These are phyloP conservation scores for Suhomyces faveliae DNA, from an alignment of 805 yeast species.

Conservation along the genomic window DNA sequence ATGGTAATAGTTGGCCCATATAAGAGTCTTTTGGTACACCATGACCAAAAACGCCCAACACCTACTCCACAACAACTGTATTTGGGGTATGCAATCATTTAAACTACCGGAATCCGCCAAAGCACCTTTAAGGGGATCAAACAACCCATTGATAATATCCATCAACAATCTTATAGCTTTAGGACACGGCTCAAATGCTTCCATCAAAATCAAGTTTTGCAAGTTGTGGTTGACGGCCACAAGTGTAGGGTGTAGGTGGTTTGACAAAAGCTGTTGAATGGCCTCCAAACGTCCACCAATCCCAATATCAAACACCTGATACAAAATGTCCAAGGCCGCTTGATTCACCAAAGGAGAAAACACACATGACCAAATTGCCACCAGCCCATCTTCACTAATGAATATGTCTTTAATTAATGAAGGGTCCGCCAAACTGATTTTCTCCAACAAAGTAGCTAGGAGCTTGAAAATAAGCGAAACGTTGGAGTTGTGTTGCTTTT, in stretches of 20 bases:
- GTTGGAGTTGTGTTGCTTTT: slow-evolving; percentile 32
- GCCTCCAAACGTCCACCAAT: slow-evolving; percentile 76
- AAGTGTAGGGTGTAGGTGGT: slow-evolving; percentile 46
- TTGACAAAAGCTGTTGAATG: slow-evolving; percentile 50
- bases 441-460: slow-evolving; percentile 27
- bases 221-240: slow-evolving; percentile 49
- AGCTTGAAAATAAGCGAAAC: slow-evolving; percentile 19
- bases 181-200: slow-evolving; percentile 70
- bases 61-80: slow-evolving; percentile 58
- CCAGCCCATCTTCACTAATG: slow-evolving; percentile 36
- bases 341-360: slow-evolving; percentile 69
- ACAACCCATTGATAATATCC: slow-evolving; percentile 65
- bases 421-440: slow-evolving; percentile 32
- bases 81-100: slow-evolving; percentile 13
- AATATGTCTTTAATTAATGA: slow-evolving; percentile 22
- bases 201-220: slow-evolving; percentile 42
- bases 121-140: slow-evolving; percentile 67
- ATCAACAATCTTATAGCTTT: slow-evolving; percentile 69
- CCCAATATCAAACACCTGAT: slow-evolving; percentile 65
- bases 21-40: slow-evolving; percentile 63
- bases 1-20: slow-evolving; percentile 71
- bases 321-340: slow-evolving; percentile 66
- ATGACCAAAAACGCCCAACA: slow-evolving; percentile 73
- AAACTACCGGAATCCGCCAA: slow-evolving; percentile 20
- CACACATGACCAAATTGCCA: slow-evolving; percentile 74